phyloP scores from a whole-genome alignment of 106 monocot genomes.

The Acorus gramineus region DNA sequence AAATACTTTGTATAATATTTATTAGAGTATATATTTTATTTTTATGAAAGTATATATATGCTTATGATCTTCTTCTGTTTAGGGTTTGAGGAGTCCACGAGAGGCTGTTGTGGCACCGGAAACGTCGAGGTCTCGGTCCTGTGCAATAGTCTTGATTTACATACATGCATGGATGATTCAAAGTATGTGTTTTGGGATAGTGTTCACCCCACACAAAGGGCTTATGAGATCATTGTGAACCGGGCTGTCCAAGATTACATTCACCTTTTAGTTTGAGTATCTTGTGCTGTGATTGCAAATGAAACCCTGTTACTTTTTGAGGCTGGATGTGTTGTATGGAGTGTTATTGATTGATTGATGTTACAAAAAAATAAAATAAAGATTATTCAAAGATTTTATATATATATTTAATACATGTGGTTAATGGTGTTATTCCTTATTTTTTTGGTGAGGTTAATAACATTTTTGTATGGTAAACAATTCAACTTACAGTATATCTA shows the following conservation, averaged over 20 bases:
- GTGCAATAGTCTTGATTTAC: conserved; percentile 22
- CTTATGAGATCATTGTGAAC: conserved; percentile 18
- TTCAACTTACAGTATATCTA: too few relatives aligned
- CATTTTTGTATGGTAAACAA: background rate
- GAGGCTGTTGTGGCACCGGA: conserved; percentile 38
- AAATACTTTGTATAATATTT: background rate
- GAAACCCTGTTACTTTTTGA: too few relatives aligned
- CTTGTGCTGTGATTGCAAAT: background rate
- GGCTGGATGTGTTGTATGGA: too few relatives aligned
- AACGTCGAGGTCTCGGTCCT: conserved; percentile 16
- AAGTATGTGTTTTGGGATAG: conserved; percentile 42
- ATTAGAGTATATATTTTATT: too few relatives aligned
- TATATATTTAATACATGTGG: background rate
- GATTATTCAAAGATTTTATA: too few relatives aligned
- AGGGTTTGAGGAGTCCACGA: conserved; percentile 30
- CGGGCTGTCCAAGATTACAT: background rate
- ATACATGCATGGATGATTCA: conserved; percentile 17
- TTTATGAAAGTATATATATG: too few relatives aligned
- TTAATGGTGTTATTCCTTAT: background rate
- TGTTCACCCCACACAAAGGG: conserved; percentile 26
- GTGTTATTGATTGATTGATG: too few relatives aligned
- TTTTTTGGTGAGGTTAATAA: conserved; percentile 3
- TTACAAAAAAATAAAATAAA: too few relatives aligned
- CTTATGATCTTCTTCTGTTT: background rate
- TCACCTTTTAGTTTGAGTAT: conserved; percentile 4